phyloP scores from a whole-genome alignment of 768 basidiomycete species.

The Tylopilus sp. region DNA sequence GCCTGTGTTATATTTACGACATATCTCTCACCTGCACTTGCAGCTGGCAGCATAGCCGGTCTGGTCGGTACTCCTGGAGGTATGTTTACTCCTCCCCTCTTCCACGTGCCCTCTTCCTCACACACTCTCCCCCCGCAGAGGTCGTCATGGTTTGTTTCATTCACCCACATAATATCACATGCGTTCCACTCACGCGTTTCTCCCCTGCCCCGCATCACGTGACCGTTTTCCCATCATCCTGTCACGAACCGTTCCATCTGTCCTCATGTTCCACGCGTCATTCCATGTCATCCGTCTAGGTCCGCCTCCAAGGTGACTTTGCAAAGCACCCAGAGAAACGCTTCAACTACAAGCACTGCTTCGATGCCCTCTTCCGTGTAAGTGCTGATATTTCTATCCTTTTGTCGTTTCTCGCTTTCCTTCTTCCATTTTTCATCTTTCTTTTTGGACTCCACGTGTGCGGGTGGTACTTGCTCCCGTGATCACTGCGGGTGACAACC shows the following conservation, averaged over 20 bases:
- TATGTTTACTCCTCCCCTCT: slow-evolving; percentile 32
- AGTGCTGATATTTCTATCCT: slow-evolving; percentile 30
- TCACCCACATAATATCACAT: slow-evolving; percentile 12
- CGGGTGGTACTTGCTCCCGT: neutral
- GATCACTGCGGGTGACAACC: neutral
- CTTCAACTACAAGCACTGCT: slow-evolving; percentile 86
- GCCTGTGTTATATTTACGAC: neutral
- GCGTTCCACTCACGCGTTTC: slow-evolving; percentile 7
- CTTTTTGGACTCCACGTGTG: neutral
- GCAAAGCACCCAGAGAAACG: slow-evolving; percentile 85
- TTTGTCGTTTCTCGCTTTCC: neutral
- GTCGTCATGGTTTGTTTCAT: slow-evolving; percentile 59
- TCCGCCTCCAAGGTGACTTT: slow-evolving; percentile 87
- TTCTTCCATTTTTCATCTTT: neutral
- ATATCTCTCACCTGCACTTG: neutral
- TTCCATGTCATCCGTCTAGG: slow-evolving; percentile 26
- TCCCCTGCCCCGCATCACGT: slow-evolving; percentile 11
- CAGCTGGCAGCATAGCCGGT: slow-evolving; percentile 84
- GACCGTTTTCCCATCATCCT: slow-evolving; percentile 2
- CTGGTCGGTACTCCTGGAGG: slow-evolving; percentile 88
- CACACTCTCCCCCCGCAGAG: slow-evolving; percentile 37
- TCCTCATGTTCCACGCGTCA: neutral
- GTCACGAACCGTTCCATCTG: neutral
- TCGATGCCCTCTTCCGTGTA: slow-evolving; percentile 84
- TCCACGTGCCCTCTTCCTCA: neutral